Percentiles rank a stretch among this genome's conserved stretches.
Conservation (phyloP, 1,284 basidiomycete species). For the Pseudozyma hubeiensis region DNA sequence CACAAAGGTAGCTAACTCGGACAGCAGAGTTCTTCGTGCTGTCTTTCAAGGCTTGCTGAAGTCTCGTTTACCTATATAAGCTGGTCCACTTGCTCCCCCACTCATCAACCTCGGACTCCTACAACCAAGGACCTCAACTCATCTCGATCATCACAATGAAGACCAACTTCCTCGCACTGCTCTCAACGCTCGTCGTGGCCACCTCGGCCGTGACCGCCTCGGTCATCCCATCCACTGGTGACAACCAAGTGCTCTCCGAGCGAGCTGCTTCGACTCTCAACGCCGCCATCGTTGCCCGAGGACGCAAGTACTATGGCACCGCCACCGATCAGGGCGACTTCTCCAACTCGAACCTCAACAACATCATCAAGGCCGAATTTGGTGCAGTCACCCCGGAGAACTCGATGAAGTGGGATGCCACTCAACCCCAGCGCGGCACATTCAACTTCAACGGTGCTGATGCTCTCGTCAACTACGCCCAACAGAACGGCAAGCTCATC, state of each 20-base stretch:
- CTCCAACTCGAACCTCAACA: conserved; percentile 1
- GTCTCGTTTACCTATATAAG: no score
- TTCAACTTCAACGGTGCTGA: conserved; percentile 22
- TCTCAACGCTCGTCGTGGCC: conserved; percentile 12
- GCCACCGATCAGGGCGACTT: conserved; percentile 9
- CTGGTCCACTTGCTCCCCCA: not conserved
- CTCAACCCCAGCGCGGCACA: conserved; percentile 14
- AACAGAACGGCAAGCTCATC: conserved; percentile 17
- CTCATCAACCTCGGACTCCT: no score
- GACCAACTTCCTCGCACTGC: conserved; percentile 24
- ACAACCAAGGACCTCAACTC: not conserved
- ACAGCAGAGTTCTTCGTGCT: no score
- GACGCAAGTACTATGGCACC: conserved; percentile 16
- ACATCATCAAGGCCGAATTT: conserved; percentile 19
- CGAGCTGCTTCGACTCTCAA: conserved; percentile 18
- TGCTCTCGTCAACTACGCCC: conserved; percentile 27
- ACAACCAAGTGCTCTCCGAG: conserved; percentile 2
- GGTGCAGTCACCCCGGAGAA: conserved; percentile 26
- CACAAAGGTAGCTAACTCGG: no score
- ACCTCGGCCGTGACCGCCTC: conserved; percentile 13
- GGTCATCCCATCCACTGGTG: conserved; percentile 7
- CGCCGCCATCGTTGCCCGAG: conserved; percentile 8
- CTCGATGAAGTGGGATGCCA: conserved; percentile 33
- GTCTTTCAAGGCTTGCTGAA: no score
- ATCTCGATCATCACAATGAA: conserved; percentile 14